Base-by-base conservation (phyloP, 2,329 filamentous ascomycete genomes). In the Dendrostoma leiphaemia region DNA sequence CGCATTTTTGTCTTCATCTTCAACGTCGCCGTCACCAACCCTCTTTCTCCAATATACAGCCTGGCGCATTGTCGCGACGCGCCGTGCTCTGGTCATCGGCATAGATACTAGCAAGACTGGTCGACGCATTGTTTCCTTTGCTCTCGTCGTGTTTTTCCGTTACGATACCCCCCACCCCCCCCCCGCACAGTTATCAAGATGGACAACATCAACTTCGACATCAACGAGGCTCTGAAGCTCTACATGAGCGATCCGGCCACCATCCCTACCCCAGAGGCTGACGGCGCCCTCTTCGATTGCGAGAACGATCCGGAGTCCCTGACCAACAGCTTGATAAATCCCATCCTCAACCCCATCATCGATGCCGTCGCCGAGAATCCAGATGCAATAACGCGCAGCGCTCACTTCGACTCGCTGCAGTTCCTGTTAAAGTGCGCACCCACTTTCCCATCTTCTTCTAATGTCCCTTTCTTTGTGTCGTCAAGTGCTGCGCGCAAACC, bases 151-250 rank as follows among this genome's bases (percentile, higher is more conserved):
- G 35, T 45, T 41, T 17, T 19, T 23, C 37, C 51, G 21, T 49
- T 54, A 46, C 49, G 55, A 59, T 53, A 50, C 51, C 57, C 51
- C 28, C 26, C 47, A 21, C 40, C 47, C 51, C 34, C 59, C 52
- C 38, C 51, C 53, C 46, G 56, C 54, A 44, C 63, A 59, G 56
- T 62, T 65, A 66, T 63, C 70, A 71, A 60, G 69, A 88, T 88
- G 85, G 88, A 79, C 66, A 89, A 89, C 76, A 82, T 91, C 69
- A 82, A 87, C 67, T 99, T 99, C 75, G 90, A 97, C 71, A 90
- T 99, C 73, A 96, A 97, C 71, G 89, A 96, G 77, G 91, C 91
- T 61, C 88, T 97, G 71, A 97, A 96, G 79, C 84, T 90, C 70
- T 99, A 97, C 74, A 90, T 97, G 82, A 95, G 91, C 74, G 93